These are phyloP conservation scores for Protea cynaroides DNA, from an alignment of 164 flowering plant species.

Conservation along the genomic window DNA sequence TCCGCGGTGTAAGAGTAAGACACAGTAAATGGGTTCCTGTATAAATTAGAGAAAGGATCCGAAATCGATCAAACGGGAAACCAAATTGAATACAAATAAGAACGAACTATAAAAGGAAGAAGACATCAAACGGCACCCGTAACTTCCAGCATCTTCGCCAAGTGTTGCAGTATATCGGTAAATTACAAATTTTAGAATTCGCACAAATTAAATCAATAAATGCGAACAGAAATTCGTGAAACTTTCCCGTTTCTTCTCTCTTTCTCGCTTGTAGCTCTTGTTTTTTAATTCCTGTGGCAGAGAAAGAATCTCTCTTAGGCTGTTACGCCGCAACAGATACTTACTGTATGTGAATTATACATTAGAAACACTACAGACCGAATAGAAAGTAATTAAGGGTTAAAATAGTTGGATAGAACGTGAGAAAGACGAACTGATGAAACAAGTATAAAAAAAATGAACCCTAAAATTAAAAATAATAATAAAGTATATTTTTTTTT, in stretches of 20 bases:
- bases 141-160: conserved; percentile 15
- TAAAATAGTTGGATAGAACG: too few species aligned
- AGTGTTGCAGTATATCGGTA: neutral
- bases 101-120: neutral
- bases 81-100: neutral
- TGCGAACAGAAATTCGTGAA: neutral
- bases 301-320: too few species aligned
- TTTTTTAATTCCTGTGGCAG: too few species aligned
- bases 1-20: too few species aligned
- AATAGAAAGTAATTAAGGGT: too few species aligned
- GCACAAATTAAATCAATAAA: neutral
- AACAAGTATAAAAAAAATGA: too few species aligned
- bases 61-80: neutral
- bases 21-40: neutral
- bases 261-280: neutral
- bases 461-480: too few species aligned
- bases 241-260: neutral
- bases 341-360: too few species aligned
- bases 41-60: neutral
- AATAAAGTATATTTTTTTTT: too few species aligned
- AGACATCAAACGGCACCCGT: conserved; percentile 17
- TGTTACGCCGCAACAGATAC: too few species aligned
- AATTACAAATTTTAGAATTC: neutral
- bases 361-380: too few species aligned
- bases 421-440: too few species aligned